These are phyloP conservation scores for Periconia digitata DNA, from an alignment of 2,329 filamentous ascomycete species.

Conservation along the genomic window DNA sequence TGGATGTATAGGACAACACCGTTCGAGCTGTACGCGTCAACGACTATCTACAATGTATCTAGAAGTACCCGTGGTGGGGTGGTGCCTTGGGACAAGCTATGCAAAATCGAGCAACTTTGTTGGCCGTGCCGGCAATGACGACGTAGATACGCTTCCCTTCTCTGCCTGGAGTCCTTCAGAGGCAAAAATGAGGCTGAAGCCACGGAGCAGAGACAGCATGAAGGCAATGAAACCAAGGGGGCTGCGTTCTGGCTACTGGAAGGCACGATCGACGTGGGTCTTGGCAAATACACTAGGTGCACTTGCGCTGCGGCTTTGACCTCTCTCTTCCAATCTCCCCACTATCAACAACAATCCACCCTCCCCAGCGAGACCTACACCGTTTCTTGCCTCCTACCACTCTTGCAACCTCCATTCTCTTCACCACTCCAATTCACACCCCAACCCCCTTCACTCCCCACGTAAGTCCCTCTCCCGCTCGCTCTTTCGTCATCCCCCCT, in stretches of 20 bases:
- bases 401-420: slow-evolving; percentile 11
- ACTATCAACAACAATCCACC: slow-evolving; percentile 29
- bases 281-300: slow-evolving; percentile 22
- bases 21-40: no score
- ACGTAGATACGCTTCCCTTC: not conserved
- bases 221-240: slow-evolving; percentile 2
- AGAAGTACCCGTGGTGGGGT: no score
- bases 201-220: not conserved
- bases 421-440: slow-evolving; percentile 10
- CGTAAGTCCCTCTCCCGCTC: slow-evolving; percentile 33
- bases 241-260: slow-evolving; percentile 1
- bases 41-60: no score
- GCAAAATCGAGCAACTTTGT: no score
- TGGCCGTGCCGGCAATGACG: not conserved
- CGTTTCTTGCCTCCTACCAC: slow-evolving; percentile 19
- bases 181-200: not conserved
- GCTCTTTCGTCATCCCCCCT: slow-evolving; percentile 28
- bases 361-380: slow-evolving; percentile 19
- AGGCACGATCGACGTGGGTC: slow-evolving; percentile 21
- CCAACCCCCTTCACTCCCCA: slow-evolving; percentile 16
- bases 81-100: no score
- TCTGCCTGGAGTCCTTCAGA: not conserved
- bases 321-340: slow-evolving; percentile 16
- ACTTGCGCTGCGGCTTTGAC: slow-evolving; percentile 20
- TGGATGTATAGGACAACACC: no score